Conservation (phyloP, 108 stramenopile species). For the Tribonema minus region DNA sequence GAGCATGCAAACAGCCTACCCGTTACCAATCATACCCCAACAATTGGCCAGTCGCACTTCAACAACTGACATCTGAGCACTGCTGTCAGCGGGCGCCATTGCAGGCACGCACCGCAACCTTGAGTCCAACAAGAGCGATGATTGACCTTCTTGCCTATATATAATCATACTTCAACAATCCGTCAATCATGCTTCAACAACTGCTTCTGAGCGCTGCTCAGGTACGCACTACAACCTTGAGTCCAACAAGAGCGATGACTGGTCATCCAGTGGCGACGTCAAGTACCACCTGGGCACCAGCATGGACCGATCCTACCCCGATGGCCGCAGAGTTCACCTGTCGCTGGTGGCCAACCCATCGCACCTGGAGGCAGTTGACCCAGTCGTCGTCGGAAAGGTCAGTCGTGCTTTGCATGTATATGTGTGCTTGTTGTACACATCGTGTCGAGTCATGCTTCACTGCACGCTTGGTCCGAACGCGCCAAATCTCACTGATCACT, state of each 20-base stretch:
- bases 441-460: too few species aligned
- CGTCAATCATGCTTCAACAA: too few species aligned
- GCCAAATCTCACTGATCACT: slow-evolving; percentile 87
- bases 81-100: too few species aligned
- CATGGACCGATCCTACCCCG: slow-evolving; percentile 96
- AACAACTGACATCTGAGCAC: too few species aligned
- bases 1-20: too few species aligned
- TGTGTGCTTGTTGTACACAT: too few species aligned
- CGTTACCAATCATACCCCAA: too few species aligned
- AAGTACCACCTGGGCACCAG: slow-evolving; percentile 99
- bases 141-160: too few species aligned
- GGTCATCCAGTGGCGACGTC: slow-evolving; percentile 89
- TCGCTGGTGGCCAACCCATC: slow-evolving; percentile 95
- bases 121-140: slow-evolving; percentile 65
- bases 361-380: slow-evolving; percentile 96
- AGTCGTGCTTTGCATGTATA: too few species aligned
- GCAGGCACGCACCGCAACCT: slow-evolving; percentile 83
- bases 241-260: slow-evolving; percentile 67
- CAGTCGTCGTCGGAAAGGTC: slow-evolving; percentile 89
- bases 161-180: too few species aligned
- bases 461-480: too few species aligned
- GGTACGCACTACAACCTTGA: slow-evolving; percentile 85
- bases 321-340: slow-evolving; percentile 85
- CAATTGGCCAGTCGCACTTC: too few species aligned
- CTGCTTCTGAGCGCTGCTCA: not conserved